These are phyloP conservation scores for Wickerhamiella brachini DNA, from an alignment of 805 yeast species.

Conservation along the genomic window DNA sequence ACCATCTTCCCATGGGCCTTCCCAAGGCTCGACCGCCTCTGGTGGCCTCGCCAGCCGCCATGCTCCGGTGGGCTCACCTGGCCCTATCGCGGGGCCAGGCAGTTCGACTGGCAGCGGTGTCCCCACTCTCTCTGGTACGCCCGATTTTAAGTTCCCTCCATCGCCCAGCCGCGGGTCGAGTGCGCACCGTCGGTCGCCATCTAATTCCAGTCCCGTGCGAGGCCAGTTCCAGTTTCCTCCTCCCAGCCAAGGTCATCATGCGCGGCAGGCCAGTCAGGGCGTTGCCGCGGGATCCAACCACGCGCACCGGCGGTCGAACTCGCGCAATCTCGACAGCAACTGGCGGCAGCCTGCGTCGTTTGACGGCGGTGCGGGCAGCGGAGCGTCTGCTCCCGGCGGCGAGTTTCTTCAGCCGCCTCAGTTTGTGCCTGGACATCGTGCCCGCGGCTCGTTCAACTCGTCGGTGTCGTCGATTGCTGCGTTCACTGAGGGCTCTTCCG, in stretches of 20 bases:
- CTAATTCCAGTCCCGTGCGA: constrained; percentile 3
- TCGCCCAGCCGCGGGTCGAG: constrained; percentile 6
- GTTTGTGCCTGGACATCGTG: constrained; percentile 69
- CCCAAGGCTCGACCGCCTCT: no score
- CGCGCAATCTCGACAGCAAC: constrained; percentile 19
- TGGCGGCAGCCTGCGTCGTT: constrained; percentile 14
- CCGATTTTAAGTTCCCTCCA: constrained; percentile 19
- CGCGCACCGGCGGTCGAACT: constrained; percentile 37
- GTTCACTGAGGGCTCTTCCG: constrained; percentile 7
- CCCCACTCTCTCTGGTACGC: neutral
- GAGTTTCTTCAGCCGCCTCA: constrained; percentile 5
- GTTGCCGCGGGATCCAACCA: constrained; percentile 13
- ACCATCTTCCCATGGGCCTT: neutral
- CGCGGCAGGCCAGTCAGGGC: constrained; percentile 12
- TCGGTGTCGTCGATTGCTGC: constrained; percentile 37
- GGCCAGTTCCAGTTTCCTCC: constrained; percentile 6
- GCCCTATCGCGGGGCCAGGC: neutral
- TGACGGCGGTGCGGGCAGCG: constrained; percentile 7
- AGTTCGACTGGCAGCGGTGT: neutral
- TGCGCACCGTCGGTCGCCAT: neutral
- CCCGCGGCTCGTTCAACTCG: constrained; percentile 46
- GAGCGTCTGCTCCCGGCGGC: constrained; percentile 5
- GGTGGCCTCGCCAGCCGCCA: neutral
- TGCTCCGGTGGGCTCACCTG: neutral
- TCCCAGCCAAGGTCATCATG: constrained; percentile 22